Evolutionary conservation across 164 flowering plant genomes (phyloP).

Genomic region (Amborella trichopoda): DNA sequence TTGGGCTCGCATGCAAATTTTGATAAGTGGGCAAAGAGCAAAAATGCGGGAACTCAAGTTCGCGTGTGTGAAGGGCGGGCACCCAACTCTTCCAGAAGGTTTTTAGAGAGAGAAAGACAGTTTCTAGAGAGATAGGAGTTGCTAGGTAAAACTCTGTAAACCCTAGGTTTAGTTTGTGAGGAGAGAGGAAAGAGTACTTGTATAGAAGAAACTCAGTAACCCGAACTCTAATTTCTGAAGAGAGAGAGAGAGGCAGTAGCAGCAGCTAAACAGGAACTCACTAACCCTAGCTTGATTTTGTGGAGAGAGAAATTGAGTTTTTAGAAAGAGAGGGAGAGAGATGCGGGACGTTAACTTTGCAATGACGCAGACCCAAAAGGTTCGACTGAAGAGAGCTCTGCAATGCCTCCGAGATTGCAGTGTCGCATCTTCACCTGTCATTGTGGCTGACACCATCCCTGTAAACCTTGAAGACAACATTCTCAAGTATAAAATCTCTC

Average conservation of each 20-base stretch:
- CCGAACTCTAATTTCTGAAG: background rate
- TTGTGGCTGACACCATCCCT: constrained; percentile 74
- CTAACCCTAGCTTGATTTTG: background rate
- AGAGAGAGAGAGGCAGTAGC: background rate
- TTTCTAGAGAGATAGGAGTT: too few relatives aligned
- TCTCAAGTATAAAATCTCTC: constrained; percentile 48
- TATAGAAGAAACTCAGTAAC: background rate
- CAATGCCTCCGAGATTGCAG: constrained; percentile 54
- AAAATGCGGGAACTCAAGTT: too few relatives aligned
- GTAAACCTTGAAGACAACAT: constrained; percentile 73
- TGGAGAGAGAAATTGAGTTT: background rate
- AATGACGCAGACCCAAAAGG: constrained; percentile 73
- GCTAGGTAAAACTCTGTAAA: too few relatives aligned
- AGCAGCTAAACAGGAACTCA: too few relatives aligned
- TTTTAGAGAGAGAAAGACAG: too few relatives aligned
- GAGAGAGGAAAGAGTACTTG: too few relatives aligned
- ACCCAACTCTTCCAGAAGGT: too few relatives aligned
- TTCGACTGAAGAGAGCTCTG: constrained; percentile 55
- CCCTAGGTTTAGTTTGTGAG: too few relatives aligned
- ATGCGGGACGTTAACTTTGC: constrained; percentile 61
- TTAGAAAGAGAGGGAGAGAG: constrained; percentile 4
- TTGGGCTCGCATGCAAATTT: too few relatives aligned
- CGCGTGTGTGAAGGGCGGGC: too few relatives aligned
- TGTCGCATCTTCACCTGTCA: constrained; percentile 54
- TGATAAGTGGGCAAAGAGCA: too few relatives aligned